Evolutionary conservation across 2,329 filamentous ascomycete species (phyloP), one percentile per base, ranked within the genome.

Genomic region (Fulvia fulva): DNA sequence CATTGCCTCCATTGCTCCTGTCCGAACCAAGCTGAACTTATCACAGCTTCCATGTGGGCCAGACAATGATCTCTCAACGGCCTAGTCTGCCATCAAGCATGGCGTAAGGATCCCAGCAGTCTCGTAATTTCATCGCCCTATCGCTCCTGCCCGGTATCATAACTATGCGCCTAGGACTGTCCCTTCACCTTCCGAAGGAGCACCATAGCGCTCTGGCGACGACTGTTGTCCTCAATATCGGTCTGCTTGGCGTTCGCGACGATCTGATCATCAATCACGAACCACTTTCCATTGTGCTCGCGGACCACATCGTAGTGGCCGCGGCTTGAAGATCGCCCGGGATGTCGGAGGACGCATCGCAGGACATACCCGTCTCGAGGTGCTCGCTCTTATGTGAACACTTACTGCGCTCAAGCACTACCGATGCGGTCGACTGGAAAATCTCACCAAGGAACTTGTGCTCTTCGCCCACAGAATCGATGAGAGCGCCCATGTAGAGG

Each of bases 401-500:
- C n/a, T 37, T 37, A 14, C 1, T 16, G 11, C 16, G 12, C 14
- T 30, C 22, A 4, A 43, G 34, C 22, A 28, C 23, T 12, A 54
- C 11, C 19, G 9, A 26, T 7, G 51, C 46, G 23, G 19, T 19
- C 11, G 14, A 37, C 11, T 56, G 26, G 53, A 65, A 65, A 1
- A 59, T 47, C n/a, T 49, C 44, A n/a, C 54, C 25, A 21, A 64
- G 16, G 21, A 43, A 51, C 11, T 23, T 30, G 43, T 21, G 19
- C 16, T 59, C 32, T 16, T 53, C 54, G n/a, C 4, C 52, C 12
- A 64, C 28, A 2, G 41, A 43, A 22, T 60, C 21, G 21, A 66
- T 25, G 7, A 67, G n/a, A 3, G n/a, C 32, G 22, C 45, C 11
- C 41, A 53, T 50, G 50, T 61, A 65, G 43, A 65, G 57, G 25